phyloP scores from a whole-genome alignment of 148 eudicot genomes.

The Selenicereus undatus region DNA sequence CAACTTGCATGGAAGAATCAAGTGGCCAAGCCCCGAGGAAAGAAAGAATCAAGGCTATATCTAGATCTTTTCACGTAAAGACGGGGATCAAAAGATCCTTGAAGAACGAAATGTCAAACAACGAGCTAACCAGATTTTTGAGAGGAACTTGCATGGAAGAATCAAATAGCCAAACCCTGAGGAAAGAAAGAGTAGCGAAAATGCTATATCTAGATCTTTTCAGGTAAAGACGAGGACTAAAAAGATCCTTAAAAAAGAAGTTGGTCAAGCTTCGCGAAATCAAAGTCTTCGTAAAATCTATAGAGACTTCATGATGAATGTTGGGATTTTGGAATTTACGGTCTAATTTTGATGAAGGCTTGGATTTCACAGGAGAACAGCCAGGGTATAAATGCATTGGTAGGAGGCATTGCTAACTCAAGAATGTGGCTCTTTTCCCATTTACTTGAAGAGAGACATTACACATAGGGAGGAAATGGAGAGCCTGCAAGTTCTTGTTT shows the following conservation, averaged over 20 bases:
- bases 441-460: too few relatives aligned
- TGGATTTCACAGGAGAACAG: too few relatives aligned
- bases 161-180: constrained; percentile 4
- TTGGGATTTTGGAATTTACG: background rate
- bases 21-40: background rate
- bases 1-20: constrained; percentile 3
- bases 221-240: background rate
- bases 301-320: background rate
- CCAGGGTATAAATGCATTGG: too few relatives aligned
- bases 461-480: background rate
- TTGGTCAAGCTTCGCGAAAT: background rate
- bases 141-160: constrained; percentile 2
- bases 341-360: background rate
- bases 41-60: background rate
- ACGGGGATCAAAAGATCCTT: background rate
- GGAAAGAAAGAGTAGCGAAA: background rate
- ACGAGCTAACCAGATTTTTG: constrained; percentile 2
- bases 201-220: background rate
- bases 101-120: constrained; percentile 2
- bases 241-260: background rate
- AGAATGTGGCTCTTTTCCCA: too few relatives aligned
- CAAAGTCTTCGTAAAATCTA: background rate
- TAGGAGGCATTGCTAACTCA: too few relatives aligned
- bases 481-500: background rate
- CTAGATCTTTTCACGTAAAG: background rate